phyloP scores from a whole-genome alignment of 2,329 filamentous ascomycete genomes.

The Monosporascus sp. region DNA sequence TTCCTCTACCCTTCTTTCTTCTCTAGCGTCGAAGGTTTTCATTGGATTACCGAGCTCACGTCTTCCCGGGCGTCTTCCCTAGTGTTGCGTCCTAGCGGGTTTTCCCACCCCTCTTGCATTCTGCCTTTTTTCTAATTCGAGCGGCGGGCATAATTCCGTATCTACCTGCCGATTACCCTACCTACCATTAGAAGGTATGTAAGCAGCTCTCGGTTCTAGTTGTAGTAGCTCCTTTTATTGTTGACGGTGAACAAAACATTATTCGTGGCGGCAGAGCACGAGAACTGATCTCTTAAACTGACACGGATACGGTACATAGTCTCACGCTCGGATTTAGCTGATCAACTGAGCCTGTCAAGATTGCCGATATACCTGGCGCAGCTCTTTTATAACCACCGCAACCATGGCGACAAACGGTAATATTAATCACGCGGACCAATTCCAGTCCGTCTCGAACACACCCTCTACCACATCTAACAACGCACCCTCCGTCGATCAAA shows the following conservation, averaged over 20 bases:
- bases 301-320: not conserved
- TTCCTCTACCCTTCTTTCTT: not conserved
- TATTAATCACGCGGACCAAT: conserved; percentile 38
- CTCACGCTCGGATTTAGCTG: not conserved
- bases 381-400: conserved; percentile 9
- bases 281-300: no score
- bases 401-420: conserved; percentile 56
- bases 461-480: conserved; percentile 26
- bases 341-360: not conserved
- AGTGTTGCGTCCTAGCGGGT: not conserved
- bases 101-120: not conserved
- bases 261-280: no score
- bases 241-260: no score
- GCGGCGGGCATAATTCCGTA: not conserved
- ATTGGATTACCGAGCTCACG: not conserved
- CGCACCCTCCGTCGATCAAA: conserved; percentile 23
- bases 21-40: not conserved
- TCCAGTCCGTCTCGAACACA: conserved; percentile 27
- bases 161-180: not conserved
- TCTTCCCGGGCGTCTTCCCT: not conserved
- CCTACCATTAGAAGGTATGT: not conserved
- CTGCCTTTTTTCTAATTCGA: not conserved
- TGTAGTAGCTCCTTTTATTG: no score
- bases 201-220: not conserved
- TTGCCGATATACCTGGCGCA: not conserved